Evolutionary conservation across 2,329 filamentous ascomycete genomes (phyloP).

Genomic region (Colletotrichum coccodes): DNA sequence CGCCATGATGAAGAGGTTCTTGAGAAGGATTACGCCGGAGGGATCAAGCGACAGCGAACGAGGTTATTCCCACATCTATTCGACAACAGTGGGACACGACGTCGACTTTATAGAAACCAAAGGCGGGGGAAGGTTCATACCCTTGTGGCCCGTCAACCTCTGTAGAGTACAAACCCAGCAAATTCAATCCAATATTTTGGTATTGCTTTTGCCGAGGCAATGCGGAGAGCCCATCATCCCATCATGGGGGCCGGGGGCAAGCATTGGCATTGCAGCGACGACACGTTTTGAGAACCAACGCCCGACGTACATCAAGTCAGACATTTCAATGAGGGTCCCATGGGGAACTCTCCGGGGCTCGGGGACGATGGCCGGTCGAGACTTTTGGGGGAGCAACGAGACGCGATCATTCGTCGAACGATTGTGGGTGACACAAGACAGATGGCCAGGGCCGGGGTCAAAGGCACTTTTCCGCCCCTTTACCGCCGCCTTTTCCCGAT

Average conservation of each 20-base stretch:
- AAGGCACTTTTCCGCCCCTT: slow-evolving; percentile 5
- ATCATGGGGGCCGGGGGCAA: background rate
- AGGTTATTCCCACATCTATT: slow-evolving; percentile 23
- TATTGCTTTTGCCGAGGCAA: slow-evolving; percentile 18
- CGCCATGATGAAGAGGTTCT: slow-evolving; percentile 12
- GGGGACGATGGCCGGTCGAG: slow-evolving; percentile 27
- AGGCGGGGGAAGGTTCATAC: slow-evolving; percentile 8
- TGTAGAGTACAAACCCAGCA: background rate
- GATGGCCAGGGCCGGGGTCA: background rate
- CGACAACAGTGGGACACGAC: background rate
- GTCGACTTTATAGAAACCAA: slow-evolving; percentile 23
- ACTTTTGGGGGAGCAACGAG: slow-evolving; percentile 26
- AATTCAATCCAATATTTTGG: slow-evolving; percentile 17
- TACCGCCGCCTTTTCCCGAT: slow-evolving; percentile 27
- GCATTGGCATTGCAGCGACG: slow-evolving; percentile 8
- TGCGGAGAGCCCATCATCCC: slow-evolving; percentile 25
- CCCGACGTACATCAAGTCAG: background rate
- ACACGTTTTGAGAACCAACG: slow-evolving; percentile 17
- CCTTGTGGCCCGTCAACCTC: background rate
- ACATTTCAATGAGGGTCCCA: slow-evolving; percentile 14
- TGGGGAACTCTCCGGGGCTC: slow-evolving; percentile 22
- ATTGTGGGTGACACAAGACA: slow-evolving; percentile 5
- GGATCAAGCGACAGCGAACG: background rate
- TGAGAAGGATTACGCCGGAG: background rate
- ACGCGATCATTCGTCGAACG: slow-evolving; percentile 23